Base-by-base conservation (phyloP, 192 early-diverging fungal species). In the Linnemannia hyalina region DNA sequence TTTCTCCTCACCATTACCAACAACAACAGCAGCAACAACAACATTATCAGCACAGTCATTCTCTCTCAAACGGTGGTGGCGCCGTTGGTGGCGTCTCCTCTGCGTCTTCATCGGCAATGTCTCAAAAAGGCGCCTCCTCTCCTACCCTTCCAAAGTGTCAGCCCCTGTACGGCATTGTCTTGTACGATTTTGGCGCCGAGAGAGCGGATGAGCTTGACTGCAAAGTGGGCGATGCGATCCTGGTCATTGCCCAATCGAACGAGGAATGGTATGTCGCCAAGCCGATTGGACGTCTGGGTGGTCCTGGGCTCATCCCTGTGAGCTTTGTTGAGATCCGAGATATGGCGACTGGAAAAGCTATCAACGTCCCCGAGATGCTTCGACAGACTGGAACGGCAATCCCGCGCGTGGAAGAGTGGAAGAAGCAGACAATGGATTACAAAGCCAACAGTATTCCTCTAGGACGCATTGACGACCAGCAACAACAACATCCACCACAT, bases 261-360 rank as follows among this genome's bases (percentile, higher is more conserved):
- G 90, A 90, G 15, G 95, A 96, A 77, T 96, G 95, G 95, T 92
- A 93, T 73, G 94, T 96, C 38, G 95, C 93, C 38, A 95, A 94
- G 82, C 93, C 93, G 40, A 92, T 93, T 65, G 88, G 88, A 32
- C 88, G 93, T 38, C 83, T 92, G 7, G 92, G 92, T 26, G 92
- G 91, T 8, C 93, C 95, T 44, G 95, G 95, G 15, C 85, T 96
- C 52, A 95, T 96, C 78, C 95, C 95, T n/a, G 91, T 95, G 11
- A 90, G 93, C 35, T 96, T 94, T 92, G 89, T 96, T 38, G 91
- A 95, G 83, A 91, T 96, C 77, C 89, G 92, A 63, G 95, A 96
- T 85, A 90, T 90, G 77, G 77, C 88, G 18, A 93, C 93, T 4
- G 95, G 95, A 23, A 90, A 90, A 18, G 85, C 92, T 4, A 92